Conservation (phyloP, 1,284 basidiomycete genomes). For the Microbotryum violaceum region DNA sequence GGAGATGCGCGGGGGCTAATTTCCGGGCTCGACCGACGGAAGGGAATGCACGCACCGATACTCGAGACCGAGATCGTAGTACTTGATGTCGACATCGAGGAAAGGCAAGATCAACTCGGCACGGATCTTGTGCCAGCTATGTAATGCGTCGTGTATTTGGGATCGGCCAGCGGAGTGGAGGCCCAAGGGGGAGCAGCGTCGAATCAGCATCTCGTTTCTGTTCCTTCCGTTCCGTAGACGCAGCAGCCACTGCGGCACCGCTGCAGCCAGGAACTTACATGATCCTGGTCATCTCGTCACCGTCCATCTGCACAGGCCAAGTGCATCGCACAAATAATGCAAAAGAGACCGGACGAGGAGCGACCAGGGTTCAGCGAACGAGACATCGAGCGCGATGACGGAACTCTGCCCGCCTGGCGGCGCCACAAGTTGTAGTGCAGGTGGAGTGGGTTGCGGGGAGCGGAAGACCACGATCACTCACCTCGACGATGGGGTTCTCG, state of each 20-base stretch:
- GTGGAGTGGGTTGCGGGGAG: neutral
- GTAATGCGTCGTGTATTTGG: neutral
- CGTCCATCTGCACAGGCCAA: conserved; percentile 48
- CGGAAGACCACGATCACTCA: conserved; percentile 38
- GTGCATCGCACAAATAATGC: too few relatives aligned
- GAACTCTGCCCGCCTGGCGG: too few relatives aligned
- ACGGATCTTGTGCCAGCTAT: conserved; percentile 33
- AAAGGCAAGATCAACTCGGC: conserved; percentile 85
- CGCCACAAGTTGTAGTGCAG: neutral
- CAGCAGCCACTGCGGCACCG: neutral
- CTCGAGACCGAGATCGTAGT: conserved; percentile 92
- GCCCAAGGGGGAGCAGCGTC: too few relatives aligned
- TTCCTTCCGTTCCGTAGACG: neutral
- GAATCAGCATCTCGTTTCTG: neutral
- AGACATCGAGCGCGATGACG: too few relatives aligned
- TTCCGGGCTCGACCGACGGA: neutral
- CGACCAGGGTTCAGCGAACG: too few relatives aligned
- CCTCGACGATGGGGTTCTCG: conserved; percentile 86
- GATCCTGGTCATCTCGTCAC: conserved; percentile 94
- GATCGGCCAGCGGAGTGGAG: conserved; percentile 5
- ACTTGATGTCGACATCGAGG: conserved; percentile 92
- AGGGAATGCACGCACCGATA: conserved; percentile 59
- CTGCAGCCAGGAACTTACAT: conserved; percentile 40
- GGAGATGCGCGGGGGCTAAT: too few relatives aligned
- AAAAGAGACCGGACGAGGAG: too few relatives aligned